Evolutionary conservation across 2,329 filamentous ascomycete genomes (phyloP), one percentile per base, ranked within the genome.

Genomic region (Penicillium sp.): DNA sequence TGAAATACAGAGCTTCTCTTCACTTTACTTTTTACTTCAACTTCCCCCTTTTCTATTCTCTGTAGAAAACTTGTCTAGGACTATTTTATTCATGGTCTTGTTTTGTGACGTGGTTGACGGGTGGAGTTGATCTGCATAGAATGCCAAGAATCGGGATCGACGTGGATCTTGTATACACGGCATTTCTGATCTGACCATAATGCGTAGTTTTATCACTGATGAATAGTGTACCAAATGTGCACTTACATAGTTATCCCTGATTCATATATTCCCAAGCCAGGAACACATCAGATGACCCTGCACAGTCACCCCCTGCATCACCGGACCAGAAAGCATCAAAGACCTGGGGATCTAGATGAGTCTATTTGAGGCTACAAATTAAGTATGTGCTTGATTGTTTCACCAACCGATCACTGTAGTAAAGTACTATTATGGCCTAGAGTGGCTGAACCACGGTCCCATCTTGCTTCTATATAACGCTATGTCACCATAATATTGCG

Each of bases 401-500:
- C 20, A 29, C 10, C 14, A 2, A 27, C 1, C 22, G 2, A 14
- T n/a, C 36, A 39, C 3, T 9, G n/a, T 32, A 16, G 1, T 6
- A 5, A 6, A 14, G 14, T 4, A 14, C 14, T 7, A 2, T 2
- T 13, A 14, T 34, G 31, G 31, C n/a, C 28, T 31, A 3, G n/a
- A 31, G 29, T 31, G 8, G 8, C 11, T 16, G 14, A 18, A 34
- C 8, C 18, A 34, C 10, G 16, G 8, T 9, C 8, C 31, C 31
- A 34, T 18, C 3, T 9, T 16, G 16, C 29, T 6, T 8, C 7
- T 16, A 14, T 31, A 37, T 20, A 37, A 22, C 34, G 18, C 24
- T 23, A 39, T 39, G 23, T 39, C 49, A 49, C 31, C 49, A 54
- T 52, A 14, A 8, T 13, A 28, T 23, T 23, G 26, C 34, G 26